phyloP scores from a whole-genome alignment of 106 monocot genomes.

The Vanilla planifolia region DNA sequence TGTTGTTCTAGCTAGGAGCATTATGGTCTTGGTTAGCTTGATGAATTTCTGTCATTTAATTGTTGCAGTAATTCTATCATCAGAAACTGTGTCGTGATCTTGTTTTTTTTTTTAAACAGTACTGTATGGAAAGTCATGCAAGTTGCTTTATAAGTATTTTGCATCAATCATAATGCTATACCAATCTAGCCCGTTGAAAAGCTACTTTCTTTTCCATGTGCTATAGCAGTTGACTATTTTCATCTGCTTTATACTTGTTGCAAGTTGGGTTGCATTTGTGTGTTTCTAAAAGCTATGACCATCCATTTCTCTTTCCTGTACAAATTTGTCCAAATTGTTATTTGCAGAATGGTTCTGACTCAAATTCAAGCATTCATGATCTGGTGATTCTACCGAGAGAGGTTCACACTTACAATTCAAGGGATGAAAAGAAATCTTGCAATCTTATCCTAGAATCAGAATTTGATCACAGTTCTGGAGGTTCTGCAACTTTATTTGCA shows the following conservation, averaged over 20 bases:
- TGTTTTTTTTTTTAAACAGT: too few species aligned
- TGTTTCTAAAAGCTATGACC: not conserved
- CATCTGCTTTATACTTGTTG: too few species aligned
- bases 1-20: not conserved
- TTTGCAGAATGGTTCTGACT: conserved; percentile 21
- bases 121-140: too few species aligned
- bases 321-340: not conserved
- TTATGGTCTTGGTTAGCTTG: not conserved
- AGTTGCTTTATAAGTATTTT: not conserved
- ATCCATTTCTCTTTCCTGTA: not conserved
- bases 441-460: not conserved
- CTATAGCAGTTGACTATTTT: too few species aligned
- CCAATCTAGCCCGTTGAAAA: not conserved
- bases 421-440: not conserved
- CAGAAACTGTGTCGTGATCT: too few species aligned
- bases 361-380: conserved; percentile 7
- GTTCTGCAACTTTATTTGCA: not conserved
- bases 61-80: too few species aligned
- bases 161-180: not conserved
- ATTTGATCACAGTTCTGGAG: not conserved
- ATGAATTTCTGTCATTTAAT: not conserved
- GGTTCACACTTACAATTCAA: not conserved
- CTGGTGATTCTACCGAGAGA: conserved; percentile 2
- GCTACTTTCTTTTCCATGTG: too few species aligned
- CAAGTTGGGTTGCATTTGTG: too few species aligned